Evolutionary conservation across 2,329 filamentous ascomycete species (phyloP), one percentile per base, ranked within the genome.

Genomic region (Aureobasidium mangrovei): DNA sequence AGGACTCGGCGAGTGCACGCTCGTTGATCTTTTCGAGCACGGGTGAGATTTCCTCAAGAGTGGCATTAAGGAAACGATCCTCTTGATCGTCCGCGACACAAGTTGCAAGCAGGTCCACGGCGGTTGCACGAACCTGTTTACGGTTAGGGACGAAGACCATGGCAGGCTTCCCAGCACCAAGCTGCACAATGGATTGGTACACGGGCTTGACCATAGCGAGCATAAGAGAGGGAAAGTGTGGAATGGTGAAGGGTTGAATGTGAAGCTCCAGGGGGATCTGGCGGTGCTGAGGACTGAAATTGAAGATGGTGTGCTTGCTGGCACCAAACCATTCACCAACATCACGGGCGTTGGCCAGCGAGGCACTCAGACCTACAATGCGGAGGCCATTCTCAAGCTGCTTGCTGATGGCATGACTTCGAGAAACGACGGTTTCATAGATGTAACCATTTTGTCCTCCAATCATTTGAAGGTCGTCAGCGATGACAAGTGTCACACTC

Each of bases 281-380:
- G 55, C 94, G 85, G 58, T 91, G 84, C 64, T 91, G 86, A 2
- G 93, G 93, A 63, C 89, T 95, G 74, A 98, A 98, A 73, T 98
- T 98, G 78, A 91, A 98, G 60, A 95, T 95, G 46, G 93, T 95
- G 68, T 98, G 93, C 75, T 96, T 97, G 69, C 84, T 95, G 6
- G 91, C 93, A 61, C 94, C 93, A 61, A 98, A 90, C 93, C 93
- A 98, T 71, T 96, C 93, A 49, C 91, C 91, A 63, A 98, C 81
- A 64, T 98, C 93, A 56, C 90, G 82, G 47, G 91, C 91, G 67
- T 96, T 97, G 4, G 93, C 85, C 26, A 98, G 77, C 27, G 93
- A 94, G 29, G 96, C 93, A 66, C 89, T 91, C 57, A 98, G 73
- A 2, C 90, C 93, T 53, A 98, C 74, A 44, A 97, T 91, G 49